Evolutionary conservation across 805 yeast species (phyloP).

Genomic region (Lachancea nothofagi): DNA sequence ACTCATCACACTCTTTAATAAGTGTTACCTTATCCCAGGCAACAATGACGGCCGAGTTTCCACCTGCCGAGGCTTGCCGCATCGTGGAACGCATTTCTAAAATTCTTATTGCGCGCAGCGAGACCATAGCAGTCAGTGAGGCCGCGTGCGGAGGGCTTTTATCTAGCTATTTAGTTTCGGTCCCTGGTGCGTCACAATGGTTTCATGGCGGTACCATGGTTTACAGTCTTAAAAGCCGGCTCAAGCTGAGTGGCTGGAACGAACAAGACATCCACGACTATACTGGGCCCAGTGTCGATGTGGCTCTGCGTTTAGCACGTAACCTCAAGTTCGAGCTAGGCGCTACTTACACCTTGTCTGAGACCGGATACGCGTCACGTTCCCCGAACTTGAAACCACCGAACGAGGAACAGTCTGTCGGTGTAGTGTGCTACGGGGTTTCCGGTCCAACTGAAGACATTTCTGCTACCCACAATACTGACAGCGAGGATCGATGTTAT

Average conservation of each 20-base stretch:
- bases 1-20: background rate
- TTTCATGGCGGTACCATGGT: constrained; percentile 81
- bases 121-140: constrained; percentile 75
- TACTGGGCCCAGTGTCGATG: constrained; percentile 77
- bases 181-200: constrained; percentile 80
- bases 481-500: constrained; percentile 44
- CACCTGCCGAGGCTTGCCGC: constrained; percentile 48
- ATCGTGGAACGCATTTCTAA: constrained; percentile 55
- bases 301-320: constrained; percentile 70
- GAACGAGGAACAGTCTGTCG: constrained; percentile 40
- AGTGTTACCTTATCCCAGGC: background rate
- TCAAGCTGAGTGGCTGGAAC: constrained; percentile 75
- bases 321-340: constrained; percentile 76
- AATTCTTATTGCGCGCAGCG: constrained; percentile 45
- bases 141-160: constrained; percentile 88
- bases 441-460: constrained; percentile 58
- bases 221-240: constrained; percentile 68
- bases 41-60: constrained; percentile 40
- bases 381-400: constrained; percentile 45
- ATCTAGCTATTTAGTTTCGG: constrained; percentile 72
- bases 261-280: constrained; percentile 61
- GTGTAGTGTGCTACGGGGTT: constrained; percentile 67
- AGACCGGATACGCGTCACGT: constrained; percentile 74
- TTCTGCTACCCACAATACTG: constrained; percentile 43
- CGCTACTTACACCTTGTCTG: constrained; percentile 74